phyloP scores from a whole-genome alignment of 2,329 filamentous ascomycete genomes.

The Fusarium concolor region DNA sequence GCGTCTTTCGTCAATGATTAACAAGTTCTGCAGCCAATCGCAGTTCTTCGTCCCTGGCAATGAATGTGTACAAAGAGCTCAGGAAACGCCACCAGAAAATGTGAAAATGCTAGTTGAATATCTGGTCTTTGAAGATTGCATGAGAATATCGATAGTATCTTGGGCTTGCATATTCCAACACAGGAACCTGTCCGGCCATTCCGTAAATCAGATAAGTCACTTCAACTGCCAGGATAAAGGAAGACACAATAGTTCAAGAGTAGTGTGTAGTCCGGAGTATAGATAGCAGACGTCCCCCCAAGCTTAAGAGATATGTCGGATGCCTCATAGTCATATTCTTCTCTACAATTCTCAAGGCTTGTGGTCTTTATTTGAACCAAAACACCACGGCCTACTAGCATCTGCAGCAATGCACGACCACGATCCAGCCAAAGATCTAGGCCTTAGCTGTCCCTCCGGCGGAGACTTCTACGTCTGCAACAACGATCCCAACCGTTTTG shows the following conservation, averaged over 20 bases:
- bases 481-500: slow-evolving; percentile 48
- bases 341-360: fast-evolving
- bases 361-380: neutral
- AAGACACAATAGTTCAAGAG: neutral
- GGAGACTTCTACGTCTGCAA: slow-evolving; percentile 54
- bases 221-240: neutral
- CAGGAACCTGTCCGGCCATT: neutral
- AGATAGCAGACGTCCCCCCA: fast-evolving
- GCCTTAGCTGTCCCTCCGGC: slow-evolving; percentile 48
- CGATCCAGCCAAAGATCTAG: slow-evolving; percentile 35
- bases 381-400: neutral
- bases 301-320: neutral
- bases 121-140: too few species aligned
- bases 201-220: neutral
- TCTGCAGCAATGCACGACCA: slow-evolving; percentile 14
- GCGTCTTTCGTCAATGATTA: neutral
- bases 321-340: fast-evolving
- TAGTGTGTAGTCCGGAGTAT: neutral
- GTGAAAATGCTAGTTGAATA: neutral
- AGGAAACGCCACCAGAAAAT: neutral
- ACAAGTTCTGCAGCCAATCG: neutral
- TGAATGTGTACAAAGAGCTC: neutral
- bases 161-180: neutral
- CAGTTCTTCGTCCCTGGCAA: neutral
- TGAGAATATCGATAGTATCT: too few species aligned